Percentiles rank a stretch among this genome's conserved stretches.
Conservation (phyloP, 805 yeast genomes). For the Candida tallmaniae region DNA sequence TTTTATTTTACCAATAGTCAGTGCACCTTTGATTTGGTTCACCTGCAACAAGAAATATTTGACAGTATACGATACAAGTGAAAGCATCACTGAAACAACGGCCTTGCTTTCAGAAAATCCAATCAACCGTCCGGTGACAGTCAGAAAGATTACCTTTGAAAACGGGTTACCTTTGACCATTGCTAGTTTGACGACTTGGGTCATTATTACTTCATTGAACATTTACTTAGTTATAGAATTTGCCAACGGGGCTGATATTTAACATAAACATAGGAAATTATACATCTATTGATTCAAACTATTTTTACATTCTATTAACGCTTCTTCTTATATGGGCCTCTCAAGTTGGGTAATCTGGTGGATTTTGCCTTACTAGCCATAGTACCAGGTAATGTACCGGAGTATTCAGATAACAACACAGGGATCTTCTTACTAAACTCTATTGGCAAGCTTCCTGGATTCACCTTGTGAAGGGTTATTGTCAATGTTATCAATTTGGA, state of each 20-base stretch:
- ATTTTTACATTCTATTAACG: constrained; percentile 7
- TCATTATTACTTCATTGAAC: constrained; percentile 35
- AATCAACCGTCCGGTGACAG: constrained; percentile 9
- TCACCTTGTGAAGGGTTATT: constrained; percentile 24
- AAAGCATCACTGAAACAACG: constrained; percentile 10
- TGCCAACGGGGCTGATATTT: constrained; percentile 38
- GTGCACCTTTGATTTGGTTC: constrained; percentile 44
- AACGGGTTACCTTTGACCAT: constrained; percentile 31
- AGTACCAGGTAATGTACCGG: constrained; percentile 74
- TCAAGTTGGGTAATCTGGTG: constrained; percentile 32
- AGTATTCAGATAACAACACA: constrained; percentile 64
- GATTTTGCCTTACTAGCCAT: constrained; percentile 20
- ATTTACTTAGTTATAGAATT: constrained; percentile 38
- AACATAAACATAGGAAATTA: too few species aligned
- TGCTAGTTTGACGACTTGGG: constrained; percentile 36
- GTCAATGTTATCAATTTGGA: constrained; percentile 28
- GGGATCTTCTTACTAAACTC: constrained; percentile 49
- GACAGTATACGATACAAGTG: constrained; percentile 28
- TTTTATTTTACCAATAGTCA: constrained; percentile 39
- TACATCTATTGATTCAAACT: too few species aligned
- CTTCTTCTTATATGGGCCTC: constrained; percentile 37
- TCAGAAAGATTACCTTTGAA: constrained; percentile 30
- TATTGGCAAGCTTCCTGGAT: constrained; percentile 21
- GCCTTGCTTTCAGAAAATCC: constrained; percentile 12
- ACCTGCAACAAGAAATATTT: constrained; percentile 36